These are phyloP conservation scores for Paratrimastix pyriformis DNA, from an alignment of 78 protist genomes.

Conservation along the genomic window DNA sequence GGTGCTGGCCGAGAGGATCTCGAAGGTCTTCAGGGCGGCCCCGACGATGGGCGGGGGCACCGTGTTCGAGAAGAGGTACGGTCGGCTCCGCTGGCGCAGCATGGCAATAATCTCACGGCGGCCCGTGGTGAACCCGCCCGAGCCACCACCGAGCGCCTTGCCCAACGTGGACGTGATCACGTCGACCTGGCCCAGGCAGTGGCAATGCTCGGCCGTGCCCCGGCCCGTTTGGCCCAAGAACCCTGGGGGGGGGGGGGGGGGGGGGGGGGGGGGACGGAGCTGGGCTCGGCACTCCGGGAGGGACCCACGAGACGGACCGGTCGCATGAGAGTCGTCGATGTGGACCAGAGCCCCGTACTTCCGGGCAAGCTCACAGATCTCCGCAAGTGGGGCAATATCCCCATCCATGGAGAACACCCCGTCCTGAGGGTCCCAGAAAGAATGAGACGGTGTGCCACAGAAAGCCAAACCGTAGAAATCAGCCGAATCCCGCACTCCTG, in stretches of 20 bases:
- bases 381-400: conserved; percentile 60
- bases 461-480: conserved; percentile 53
- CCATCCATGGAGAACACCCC: conserved; percentile 81
- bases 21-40: conserved; percentile 36
- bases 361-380: conserved; percentile 46
- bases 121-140: conserved; percentile 71
- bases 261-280: too few species aligned
- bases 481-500: conserved; percentile 14
- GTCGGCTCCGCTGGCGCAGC: conserved; percentile 54
- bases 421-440: too few species aligned
- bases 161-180: conserved; percentile 63
- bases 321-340: conserved; percentile 71
- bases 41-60: conserved; percentile 63
- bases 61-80: conserved; percentile 67
- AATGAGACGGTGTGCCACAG: too few species aligned
- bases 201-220: conserved; percentile 43
- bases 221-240: too few species aligned
- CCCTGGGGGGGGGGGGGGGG: too few species aligned
- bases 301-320: too few species aligned
- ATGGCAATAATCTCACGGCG: conserved; percentile 33
- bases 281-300: too few species aligned
- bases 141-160: conserved; percentile 67
- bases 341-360: conserved; percentile 53
- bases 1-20: background rate
- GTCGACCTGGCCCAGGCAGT: conserved; percentile 36